Percentiles rank a stretch among this genome's conserved stretches.
Conservation (phyloP, 2,329 filamentous ascomycete species). For the Sordariomycetes sp. region DNA sequence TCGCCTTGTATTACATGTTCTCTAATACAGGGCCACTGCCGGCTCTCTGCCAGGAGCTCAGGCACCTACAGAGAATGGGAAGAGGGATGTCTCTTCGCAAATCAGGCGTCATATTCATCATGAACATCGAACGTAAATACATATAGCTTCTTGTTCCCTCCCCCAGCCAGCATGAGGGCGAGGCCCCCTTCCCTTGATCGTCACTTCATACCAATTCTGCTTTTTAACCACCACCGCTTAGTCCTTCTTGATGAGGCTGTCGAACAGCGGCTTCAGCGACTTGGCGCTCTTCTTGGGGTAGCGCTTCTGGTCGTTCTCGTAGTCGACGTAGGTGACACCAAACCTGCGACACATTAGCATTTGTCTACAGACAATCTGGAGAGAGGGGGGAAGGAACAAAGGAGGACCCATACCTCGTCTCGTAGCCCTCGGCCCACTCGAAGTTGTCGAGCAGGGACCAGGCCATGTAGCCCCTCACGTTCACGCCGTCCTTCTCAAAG, state of each 20-base stretch:
- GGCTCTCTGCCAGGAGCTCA: too few species aligned
- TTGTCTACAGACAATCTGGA: too few species aligned
- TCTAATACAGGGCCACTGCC: too few species aligned
- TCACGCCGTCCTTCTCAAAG: constrained; percentile 59
- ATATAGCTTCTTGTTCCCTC: not conserved
- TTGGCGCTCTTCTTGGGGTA: constrained; percentile 77
- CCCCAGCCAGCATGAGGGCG: too few species aligned
- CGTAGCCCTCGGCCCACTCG: constrained; percentile 71
- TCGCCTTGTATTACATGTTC: too few species aligned
- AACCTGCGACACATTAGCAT: constrained; percentile 44
- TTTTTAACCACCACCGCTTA: constrained; percentile 12
- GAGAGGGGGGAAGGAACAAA: not conserved
- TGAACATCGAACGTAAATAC: not conserved
- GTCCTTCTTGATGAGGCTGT: constrained; percentile 56
- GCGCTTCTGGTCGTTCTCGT: constrained; percentile 66
- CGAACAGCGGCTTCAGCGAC: constrained; percentile 61
- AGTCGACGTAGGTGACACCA: constrained; percentile 76
- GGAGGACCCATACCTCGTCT: not conserved
- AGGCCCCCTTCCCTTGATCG: too few species aligned
- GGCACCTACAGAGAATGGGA: not conserved
- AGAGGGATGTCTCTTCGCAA: not conserved
- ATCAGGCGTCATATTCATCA: not conserved
- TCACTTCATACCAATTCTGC: not conserved
- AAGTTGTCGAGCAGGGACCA: constrained; percentile 90
- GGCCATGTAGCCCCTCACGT: constrained; percentile 71